Base-by-base conservation (phyloP, 306 rosid species). In the Fagus sylvatica region DNA sequence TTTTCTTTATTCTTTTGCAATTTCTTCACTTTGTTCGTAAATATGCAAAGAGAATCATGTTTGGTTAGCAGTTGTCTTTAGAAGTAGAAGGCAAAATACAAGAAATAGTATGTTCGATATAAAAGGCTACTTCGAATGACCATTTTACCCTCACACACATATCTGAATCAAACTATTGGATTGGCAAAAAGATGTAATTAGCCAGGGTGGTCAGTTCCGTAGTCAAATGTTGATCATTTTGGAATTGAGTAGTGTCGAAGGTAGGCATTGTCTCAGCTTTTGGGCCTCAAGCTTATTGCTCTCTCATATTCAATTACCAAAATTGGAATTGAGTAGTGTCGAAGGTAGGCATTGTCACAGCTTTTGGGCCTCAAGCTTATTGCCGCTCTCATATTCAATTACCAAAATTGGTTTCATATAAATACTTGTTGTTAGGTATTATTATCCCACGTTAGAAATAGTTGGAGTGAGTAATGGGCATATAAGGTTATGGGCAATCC, bases 211-310 rank as follows among this genome's bases (percentile, higher is more conserved):
- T n/a, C n/a, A n/a, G n/a, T n/a, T n/a, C n/a, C n/a, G n/a, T n/a
- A n/a, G n/a, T n/a, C 60, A 10, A 53, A 16, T 48, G 72, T 46
- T 11, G 54, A 41, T n/a, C 55, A 51, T 60, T 59, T 80, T 75
- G 76, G 76, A 70, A 70, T 80, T 71, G 77, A 70, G 84, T 80
- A 43, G 59, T 5, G n/a, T 40, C 17, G 19, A 80, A 70, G 84
- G 33, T 32, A 75, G 68, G 80, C 76, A 70, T 71, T 64, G 36
- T 67, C 41, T 46, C 77, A 33, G 73, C 79, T 76, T 76, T 65
- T 76, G 8, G 4, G 53, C 65, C 42, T 78, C 43, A 3, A 22
- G 42, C 71, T 15, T 9, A 5, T 5, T 36, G 70, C 12, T 13
- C 6, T 54, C 64, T 62, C 19, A 33, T 32, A 61, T 74, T 32